Evolutionary conservation across 805 yeast species (phyloP).

Genomic region (Lachancea sp.): DNA sequence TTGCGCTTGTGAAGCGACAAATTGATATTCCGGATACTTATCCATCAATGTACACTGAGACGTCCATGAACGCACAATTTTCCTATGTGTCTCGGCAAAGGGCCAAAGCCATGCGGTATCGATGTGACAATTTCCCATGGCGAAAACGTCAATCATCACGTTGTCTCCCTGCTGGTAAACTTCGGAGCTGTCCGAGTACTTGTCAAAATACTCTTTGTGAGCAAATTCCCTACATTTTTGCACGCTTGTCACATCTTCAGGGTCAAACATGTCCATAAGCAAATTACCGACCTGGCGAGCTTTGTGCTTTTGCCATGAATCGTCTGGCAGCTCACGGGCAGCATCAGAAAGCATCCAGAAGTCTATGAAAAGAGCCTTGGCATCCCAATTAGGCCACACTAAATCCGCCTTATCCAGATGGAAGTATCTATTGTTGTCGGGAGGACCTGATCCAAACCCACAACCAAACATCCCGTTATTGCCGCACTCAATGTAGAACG

Average conservation of each 20-base stretch:
- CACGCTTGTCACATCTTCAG: constrained; percentile 52
- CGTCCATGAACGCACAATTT: constrained; percentile 92
- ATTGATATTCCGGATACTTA: constrained; percentile 84
- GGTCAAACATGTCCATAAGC: constrained; percentile 81
- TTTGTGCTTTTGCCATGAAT: constrained; percentile 73
- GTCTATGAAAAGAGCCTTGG: constrained; percentile 71
- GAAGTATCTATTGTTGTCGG: constrained; percentile 69
- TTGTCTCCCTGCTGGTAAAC: constrained; percentile 48
- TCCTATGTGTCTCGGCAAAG: constrained; percentile 92
- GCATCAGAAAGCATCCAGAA: constrained; percentile 88
- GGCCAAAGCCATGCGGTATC: constrained; percentile 99
- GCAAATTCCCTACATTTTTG: constrained; percentile 62
- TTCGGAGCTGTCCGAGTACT: constrained; percentile 51
- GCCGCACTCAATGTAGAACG: constrained; percentile 79
- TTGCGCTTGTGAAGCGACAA: constrained; percentile 94
- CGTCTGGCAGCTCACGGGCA: constrained; percentile 74
- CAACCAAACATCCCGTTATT: constrained; percentile 94
- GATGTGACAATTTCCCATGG: constrained; percentile 91
- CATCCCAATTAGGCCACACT: constrained; percentile 73
- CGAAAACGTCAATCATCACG: constrained; percentile 56
- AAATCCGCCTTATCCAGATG: constrained; percentile 64
- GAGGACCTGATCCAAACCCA: constrained; percentile 56
- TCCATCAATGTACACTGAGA: constrained; percentile 82
- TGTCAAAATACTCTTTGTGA: constrained; percentile 52
- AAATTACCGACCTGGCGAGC: constrained; percentile 75